Conservation (phyloP, 192 early-diverging fungal species). For the Entophlyctis helioformis region DNA sequence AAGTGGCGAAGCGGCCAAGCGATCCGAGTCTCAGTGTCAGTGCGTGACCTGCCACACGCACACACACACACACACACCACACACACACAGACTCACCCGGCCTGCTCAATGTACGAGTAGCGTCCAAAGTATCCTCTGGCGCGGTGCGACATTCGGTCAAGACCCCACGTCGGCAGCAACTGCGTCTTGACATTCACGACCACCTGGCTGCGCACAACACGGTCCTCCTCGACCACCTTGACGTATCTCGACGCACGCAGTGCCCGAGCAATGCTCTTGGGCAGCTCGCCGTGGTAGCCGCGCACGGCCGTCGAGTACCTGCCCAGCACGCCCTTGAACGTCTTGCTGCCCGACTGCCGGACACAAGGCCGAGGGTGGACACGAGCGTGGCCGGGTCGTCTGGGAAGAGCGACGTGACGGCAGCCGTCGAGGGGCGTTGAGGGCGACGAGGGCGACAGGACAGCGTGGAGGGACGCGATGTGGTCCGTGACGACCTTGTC, state of each 20-base stretch:
- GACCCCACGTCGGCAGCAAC: conserved; percentile 1
- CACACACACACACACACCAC: not conserved
- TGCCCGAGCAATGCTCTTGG: not conserved
- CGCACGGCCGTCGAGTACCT: not conserved
- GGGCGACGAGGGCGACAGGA: too few species aligned
- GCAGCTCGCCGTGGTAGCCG: too few species aligned
- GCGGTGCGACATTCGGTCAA: conserved; percentile 6
- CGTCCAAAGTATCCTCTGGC: not conserved
- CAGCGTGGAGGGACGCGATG: too few species aligned
- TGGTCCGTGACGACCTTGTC: too few species aligned
- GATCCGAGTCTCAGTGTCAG: too few species aligned
- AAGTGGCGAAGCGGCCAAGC: not conserved
- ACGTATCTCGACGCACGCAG: not conserved
- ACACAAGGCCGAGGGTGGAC: too few species aligned
- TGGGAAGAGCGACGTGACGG: too few species aligned
- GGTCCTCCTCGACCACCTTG: not conserved
- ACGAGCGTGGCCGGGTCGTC: too few species aligned
- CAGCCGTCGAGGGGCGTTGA: too few species aligned
- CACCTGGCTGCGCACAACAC: not conserved
- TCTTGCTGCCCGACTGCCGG: not conserved
- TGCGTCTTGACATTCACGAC: too few species aligned
- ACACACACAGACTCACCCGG: not conserved
- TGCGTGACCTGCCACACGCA: too few species aligned
- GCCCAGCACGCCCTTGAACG: not conserved
- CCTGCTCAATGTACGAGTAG: not conserved